These are phyloP conservation scores for Solanum habrochaites DNA, from an alignment of 257 asterid species.

Conservation along the genomic window DNA sequence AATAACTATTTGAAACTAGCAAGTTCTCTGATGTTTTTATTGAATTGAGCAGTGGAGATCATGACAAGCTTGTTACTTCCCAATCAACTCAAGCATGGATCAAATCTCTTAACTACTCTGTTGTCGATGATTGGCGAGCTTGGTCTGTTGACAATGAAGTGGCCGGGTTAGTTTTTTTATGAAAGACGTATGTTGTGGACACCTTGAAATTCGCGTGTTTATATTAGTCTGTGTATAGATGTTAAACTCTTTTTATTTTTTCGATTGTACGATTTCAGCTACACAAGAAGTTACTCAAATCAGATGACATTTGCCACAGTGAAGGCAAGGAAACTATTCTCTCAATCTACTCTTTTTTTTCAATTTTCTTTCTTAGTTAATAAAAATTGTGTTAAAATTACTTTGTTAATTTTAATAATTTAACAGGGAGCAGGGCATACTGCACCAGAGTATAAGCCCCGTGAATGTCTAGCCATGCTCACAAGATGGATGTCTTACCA, in stretches of 20 bases:
- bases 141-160: conserved; percentile 24
- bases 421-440: conserved; percentile 2
- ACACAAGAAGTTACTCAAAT: conserved; percentile 5
- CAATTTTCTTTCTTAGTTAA: background rate
- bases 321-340: background rate
- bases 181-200: no score
- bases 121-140: conserved; percentile 27
- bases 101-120: conserved; percentile 23
- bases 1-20: no score
- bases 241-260: background rate
- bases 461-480: conserved; percentile 6
- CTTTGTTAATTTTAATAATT: background rate
- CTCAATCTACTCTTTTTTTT: no score
- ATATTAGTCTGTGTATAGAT: background rate
- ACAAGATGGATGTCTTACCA: conserved; percentile 6
- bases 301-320: conserved; percentile 16
- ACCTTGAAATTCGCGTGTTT: background rate
- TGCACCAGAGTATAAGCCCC: background rate
- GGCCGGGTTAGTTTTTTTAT: conserved; percentile 16
- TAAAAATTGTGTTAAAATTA: no score
- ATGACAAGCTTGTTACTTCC: conserved; percentile 15
- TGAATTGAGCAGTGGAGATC: conserved; percentile 27
- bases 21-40: background rate
- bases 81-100: conserved; percentile 40
- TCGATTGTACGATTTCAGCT: background rate